Base-by-base conservation (phyloP, 2,329 filamentous ascomycete species). In the Penicillium capsulatum region DNA sequence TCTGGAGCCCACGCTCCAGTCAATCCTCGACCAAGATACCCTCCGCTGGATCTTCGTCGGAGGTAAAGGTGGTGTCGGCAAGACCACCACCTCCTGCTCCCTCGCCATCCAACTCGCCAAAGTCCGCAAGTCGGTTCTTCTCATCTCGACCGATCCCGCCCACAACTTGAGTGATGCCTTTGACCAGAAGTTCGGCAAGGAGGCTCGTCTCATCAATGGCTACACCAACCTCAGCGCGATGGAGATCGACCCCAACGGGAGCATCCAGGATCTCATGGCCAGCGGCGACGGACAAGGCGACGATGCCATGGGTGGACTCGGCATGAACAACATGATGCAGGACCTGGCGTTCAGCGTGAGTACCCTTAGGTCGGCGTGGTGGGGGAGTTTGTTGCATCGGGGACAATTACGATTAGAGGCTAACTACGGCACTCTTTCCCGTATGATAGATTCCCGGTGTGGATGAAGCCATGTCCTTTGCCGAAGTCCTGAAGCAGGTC, bases 21-120 rank as follows among this genome's bases (percentile, higher is more conserved):
- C 86, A 50, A 89, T 98, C 62, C 81, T 98, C 59, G 88, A 94
- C 73, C 92, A 98, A 69, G 88, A 89, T 68, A 84, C 86, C 22
- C 82, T 98, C 40, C 87, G 92, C 65, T 98, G 92, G 92, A 94
- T 98, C 70, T 98, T 98, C 60, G 92, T 98, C 45, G 92, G 92
- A 59, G 92, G 92, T 53, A 98, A 98, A 72, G 92, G 92, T 60
- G 92, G 92, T 64, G 92, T 98, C 31, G 92, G 92, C 66, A 98
- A 98, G 76, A 98, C 92, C 17, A 98, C 92, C n/a, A 98, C 92
- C 11, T 97, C 91, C 6, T 98, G 92, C 72, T 96, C 91, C 7
- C 84, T 98, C 51, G 92, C 92, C 50, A 97, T 98, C 64, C 92
- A 98, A 71, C 86, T 98, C 51, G 89, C 92, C 58, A 89, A 85